Conservation (phyloP, 2,329 filamentous ascomycete genomes). For the Phaeomoniella chlamydospora region DNA sequence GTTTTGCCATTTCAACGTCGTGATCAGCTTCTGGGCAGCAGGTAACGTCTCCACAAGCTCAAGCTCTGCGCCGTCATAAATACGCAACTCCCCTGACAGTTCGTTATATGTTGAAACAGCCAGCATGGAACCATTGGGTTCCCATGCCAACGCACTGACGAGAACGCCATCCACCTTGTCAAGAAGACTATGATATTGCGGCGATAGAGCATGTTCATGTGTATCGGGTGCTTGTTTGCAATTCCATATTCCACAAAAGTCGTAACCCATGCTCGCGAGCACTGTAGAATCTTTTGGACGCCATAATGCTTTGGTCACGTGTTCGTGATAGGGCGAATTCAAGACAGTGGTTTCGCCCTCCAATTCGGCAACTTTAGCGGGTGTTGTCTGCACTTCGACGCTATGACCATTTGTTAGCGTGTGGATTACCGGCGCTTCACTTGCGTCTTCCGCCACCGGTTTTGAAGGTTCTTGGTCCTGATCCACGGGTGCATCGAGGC, state of each 20-base stretch:
- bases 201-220: no score
- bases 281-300: constrained; percentile 27
- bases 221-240: constrained; percentile 1
- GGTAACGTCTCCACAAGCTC: constrained; percentile 27
- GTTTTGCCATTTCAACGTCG: constrained; percentile 25
- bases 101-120: constrained; percentile 31
- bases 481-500: constrained; percentile 9
- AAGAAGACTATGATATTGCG: constrained; percentile 20
- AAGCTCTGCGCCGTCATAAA: constrained; percentile 27
- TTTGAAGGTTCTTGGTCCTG: constrained; percentile 16
- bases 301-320: constrained; percentile 28
- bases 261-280: constrained; percentile 26
- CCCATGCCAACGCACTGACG: constrained; percentile 31
- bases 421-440: constrained; percentile 8
- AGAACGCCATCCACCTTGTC: constrained; percentile 18
- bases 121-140: constrained; percentile 26
- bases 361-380: constrained; percentile 32
- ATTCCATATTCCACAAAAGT: constrained; percentile 30
- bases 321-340: constrained; percentile 18
- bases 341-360: constrained; percentile 27
- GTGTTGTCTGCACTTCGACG: constrained; percentile 30
- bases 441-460: constrained; percentile 9
- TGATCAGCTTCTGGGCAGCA: constrained; percentile 27
- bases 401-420: constrained; percentile 29
- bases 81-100: constrained; percentile 25